A percentile compares a stretch with the other conserved stretches of the same genome.
These are phyloP conservation scores for Kodamaea hsintzibuensis DNA, from an alignment of 805 yeast species.

Conservation along the genomic window DNA sequence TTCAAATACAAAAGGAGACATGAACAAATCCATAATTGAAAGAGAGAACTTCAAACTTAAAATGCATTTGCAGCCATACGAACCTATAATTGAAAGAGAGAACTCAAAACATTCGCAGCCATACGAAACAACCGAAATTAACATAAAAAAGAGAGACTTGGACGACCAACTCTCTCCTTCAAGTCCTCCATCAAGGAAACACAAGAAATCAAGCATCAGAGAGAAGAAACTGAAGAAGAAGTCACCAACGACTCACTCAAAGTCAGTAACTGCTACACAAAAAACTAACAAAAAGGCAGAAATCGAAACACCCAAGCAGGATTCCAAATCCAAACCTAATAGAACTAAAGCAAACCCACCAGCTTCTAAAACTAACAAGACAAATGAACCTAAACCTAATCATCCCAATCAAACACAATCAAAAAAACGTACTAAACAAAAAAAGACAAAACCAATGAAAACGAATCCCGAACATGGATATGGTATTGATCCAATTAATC, in stretches of 20 bases:
- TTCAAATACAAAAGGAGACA: background rate
- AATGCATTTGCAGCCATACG: background rate
- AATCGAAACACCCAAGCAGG: background rate
- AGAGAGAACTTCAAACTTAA: background rate
- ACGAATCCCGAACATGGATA: background rate
- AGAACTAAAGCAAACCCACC: background rate
- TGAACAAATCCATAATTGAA: too few species aligned
- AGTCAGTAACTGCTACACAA: too few species aligned
- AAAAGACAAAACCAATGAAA: background rate
- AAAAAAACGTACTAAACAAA: background rate
- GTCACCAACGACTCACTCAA: too few species aligned
- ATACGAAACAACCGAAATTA: background rate
- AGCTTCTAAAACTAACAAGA: background rate
- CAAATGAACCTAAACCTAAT: background rate
- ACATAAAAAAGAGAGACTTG: background rate
- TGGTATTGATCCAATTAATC: conserved; percentile 4
- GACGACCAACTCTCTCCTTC: too few species aligned
- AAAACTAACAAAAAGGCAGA: background rate
- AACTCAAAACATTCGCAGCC: background rate
- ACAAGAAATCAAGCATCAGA: background rate
- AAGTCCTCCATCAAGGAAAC: background rate
- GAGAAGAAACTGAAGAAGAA: background rate
- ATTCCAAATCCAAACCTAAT: background rate
- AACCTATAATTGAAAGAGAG: background rate
- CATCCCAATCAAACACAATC: background rate